Evolutionary conservation across 176 grass and related monocot species (phyloP).

Genomic region (Carex cristatella): DNA sequence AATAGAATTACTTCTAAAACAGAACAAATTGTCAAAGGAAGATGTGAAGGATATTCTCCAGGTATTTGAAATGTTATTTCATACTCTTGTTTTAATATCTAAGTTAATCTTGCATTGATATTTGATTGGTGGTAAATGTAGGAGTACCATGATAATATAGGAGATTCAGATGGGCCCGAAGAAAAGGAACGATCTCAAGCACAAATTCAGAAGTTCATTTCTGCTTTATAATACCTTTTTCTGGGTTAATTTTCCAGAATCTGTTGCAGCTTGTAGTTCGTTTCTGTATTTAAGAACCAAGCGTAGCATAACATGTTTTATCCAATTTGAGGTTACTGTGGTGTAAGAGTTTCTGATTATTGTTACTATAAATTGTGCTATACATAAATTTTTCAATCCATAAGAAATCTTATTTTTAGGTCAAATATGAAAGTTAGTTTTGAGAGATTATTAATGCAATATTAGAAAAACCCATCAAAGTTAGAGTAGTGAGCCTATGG

Average conservation of each 20-base stretch:
- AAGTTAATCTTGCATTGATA: not conserved
- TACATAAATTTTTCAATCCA: not conserved
- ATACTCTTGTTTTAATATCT: not conserved
- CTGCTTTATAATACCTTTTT: conserved; percentile 32
- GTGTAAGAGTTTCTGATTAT: not conserved
- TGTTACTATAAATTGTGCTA: not conserved
- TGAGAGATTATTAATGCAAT: not conserved
- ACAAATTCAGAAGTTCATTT: conserved; percentile 62
- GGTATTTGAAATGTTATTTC: conserved; percentile 25
- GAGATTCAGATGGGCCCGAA: conserved; percentile 86
- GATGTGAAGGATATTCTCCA: conserved; percentile 81
- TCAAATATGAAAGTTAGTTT: not conserved
- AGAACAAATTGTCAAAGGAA: conserved; percentile 84
- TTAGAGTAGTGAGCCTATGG: too few relatives aligned
- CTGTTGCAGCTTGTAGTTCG: conserved; percentile 2
- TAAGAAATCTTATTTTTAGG: not conserved
- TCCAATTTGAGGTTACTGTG: not conserved
- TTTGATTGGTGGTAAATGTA: conserved; percentile 3
- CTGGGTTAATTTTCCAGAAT: not conserved
- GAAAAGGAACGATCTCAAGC: conserved; percentile 84
- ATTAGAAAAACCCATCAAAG: too few relatives aligned
- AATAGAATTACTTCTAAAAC: conserved; percentile 86
- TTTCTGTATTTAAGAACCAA: not conserved
- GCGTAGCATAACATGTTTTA: not conserved
- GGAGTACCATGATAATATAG: conserved; percentile 99